Base-by-base conservation (phyloP, 352 stramenopile genomes). In the Aphanomyces invadans region DNA sequence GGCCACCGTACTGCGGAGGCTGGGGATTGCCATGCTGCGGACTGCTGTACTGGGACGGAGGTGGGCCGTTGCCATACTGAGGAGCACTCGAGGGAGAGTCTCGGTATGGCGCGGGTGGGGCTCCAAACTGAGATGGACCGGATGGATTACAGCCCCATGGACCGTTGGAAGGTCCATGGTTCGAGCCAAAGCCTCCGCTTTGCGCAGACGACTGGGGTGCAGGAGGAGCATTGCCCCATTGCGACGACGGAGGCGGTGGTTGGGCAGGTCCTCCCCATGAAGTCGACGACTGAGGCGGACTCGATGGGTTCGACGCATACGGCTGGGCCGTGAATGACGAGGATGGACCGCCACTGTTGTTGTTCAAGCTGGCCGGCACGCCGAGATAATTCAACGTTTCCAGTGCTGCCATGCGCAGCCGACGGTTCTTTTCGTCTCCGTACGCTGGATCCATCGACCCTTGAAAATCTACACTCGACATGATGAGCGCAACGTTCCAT, bases 381-480 rank as follows among this genome's bases (percentile, higher is more conserved):
- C 49, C 49, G 19, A 57, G 29, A n/a, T 57, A 57, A 26, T 57
- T 57, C 12, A 57, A 26, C 49, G 36, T 57, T 57, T 57, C 49
- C 19, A 57, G 83, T 17, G 79, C 76, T 29, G 83, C 80, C 17
- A 90, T 83, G 15, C 85, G 81, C 68, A 94, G 89, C n/a, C 83
- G 85, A 26, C 85, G 83, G 68, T 89, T 89, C 62, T 87, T 87
- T 65, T 94, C 85, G 46, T 94, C 83, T 29, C 83, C 83, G 65
- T 88, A 88, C 36, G 89, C 76, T 10, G 85, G 81, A 70, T 94
- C 85, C 21, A 77, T 76, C 7, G 79, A 74, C 0, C 85, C 85
- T n/a, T 80, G 83, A 71, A 79, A 89, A 63, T 94, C 85, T 94
- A 56, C 44, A 72, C 36, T 26, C 32, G 26, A 32, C 15, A 61